phyloP scores from a whole-genome alignment of 2,329 filamentous ascomycete species.

The Apiospora pterosperma region DNA sequence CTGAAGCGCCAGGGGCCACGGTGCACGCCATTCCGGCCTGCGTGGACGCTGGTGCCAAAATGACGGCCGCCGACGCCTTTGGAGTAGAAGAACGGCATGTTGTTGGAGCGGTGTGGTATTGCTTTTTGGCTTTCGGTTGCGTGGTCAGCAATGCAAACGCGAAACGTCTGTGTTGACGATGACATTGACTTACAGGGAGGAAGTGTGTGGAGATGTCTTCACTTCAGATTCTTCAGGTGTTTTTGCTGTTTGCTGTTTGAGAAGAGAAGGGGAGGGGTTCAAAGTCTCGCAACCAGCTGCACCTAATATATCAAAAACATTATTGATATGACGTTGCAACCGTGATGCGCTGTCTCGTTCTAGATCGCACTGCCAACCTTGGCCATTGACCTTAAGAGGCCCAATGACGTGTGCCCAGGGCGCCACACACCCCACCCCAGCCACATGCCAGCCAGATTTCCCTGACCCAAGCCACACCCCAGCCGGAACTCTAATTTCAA shows the following conservation, averaged over 20 bases:
- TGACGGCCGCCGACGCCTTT: slow-evolving; percentile 45
- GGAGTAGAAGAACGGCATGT: slow-evolving; percentile 46
- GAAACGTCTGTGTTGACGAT: not conserved
- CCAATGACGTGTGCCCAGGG: slow-evolving; percentile 5
- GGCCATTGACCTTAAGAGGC: not conserved
- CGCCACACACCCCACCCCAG: not conserved
- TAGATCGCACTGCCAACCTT: not conserved
- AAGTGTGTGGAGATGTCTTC: not conserved
- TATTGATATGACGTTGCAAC: not conserved
- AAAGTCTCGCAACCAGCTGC: not conserved
- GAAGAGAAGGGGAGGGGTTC: not conserved
- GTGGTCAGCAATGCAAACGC: not conserved
- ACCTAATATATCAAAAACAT: not conserved
- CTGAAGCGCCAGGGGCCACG: slow-evolving; percentile 50
- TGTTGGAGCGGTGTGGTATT: not conserved
- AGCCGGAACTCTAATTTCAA: slow-evolving; percentile 1
- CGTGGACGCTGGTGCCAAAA: slow-evolving; percentile 47
- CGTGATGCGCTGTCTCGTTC: not conserved
- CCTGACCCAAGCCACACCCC: not conserved
- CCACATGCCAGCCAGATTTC: not conserved
- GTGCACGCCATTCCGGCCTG: slow-evolving; percentile 42
- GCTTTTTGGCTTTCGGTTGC: not conserved
- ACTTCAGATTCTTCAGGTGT: not conserved
- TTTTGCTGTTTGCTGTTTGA: not conserved
- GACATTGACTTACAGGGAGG: not conserved